Evolutionary conservation across 2,329 filamentous ascomycete species (phyloP), one percentile per base, ranked within the genome.

Genomic region (Paecilomyces fulvus): DNA sequence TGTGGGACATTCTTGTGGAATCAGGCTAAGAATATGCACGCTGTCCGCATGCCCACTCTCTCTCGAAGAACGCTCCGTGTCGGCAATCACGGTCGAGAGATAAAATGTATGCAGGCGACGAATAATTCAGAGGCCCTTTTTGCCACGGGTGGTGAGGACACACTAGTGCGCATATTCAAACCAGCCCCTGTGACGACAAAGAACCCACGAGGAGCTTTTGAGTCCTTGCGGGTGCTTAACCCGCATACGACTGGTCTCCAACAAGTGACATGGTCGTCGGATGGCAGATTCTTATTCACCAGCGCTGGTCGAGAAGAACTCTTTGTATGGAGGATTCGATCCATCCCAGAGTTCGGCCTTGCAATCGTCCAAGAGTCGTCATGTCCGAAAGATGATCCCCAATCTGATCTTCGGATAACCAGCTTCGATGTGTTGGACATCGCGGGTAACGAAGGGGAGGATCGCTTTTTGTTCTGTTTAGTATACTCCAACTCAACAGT

Each of bases 271-370:
- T 97, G 90, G 89, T 84, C 88, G 1, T 68, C 70, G 0, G 80
- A 83, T 51, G 82, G 86, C 1, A 70, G 77, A 1, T 88, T 87
- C 63, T 81, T 99, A 2, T 88, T 97, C 68, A 96, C 89, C 61
- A 92, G 90, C 64, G 90, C 84, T 5, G 94, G 92, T 0, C 86
- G 85, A 59, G 92, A 96, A 69, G 92, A 99, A 71, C 87, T 97
- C 60, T 92, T 87, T 64, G 81, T 92, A 10, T 99, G 94, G 92
- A 80, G 83, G 46, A 71, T 92, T 31, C 77, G 76, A 51, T 66
- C 67, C 10, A 69, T 88, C 6, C 77, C 84, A 25, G 75, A 78
- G 1, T 73, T 82, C 56, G 76, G 74, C 2, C 64, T 83, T 9
- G 80, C 83, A 0, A 74, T 81, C 1, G 72, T 81, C 0, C 79